Evolutionary conservation across 2,329 filamentous ascomycete species (phyloP), one percentile per base, ranked within the genome.

Genomic region (Aspergillus terreus): DNA sequence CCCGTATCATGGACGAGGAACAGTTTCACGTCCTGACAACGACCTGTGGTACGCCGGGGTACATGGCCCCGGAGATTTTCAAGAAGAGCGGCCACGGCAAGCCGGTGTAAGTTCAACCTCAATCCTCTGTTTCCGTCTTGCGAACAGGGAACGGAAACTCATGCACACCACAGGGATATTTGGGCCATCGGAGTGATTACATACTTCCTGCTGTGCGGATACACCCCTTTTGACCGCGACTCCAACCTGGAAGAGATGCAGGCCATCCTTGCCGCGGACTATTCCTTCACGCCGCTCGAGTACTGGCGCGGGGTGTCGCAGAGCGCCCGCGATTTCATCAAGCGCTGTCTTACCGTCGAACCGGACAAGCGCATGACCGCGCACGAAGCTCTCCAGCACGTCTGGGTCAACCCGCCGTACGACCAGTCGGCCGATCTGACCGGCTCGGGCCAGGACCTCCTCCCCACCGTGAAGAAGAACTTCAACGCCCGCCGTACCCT

Each of bases 61-160:
- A 99, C 74, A 99, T 99, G 94, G 94, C 94, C 2, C 94, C 94
- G 19, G 94, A 99, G 71, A 99, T 99, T 65, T 99, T 99, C 77
- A 96, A 96, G 73, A 99, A 99, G 79, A 92, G 88, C 6, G 94
- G 94, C 23, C 94, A 99, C 70, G 94, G 94, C 57, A 99, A 97
- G 74, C 92, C 94, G 61, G 94, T 99, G 82, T 85, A 78, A 59
- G 76, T 61, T 32, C n/a, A 11, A 30, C 38, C 19, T 4, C 9
- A 9, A 17, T 15, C 42, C 6, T 19, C 47, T n/a, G 10, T 9
- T 9, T 15, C 19, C 15, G 46, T 33, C 9, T 45, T 14, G 15
- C 23, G 11, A 25, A 9, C 11, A 27, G 4, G 11, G 33, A 21
- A 1, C 7, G 32, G 36, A 4, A 23, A 42, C 50, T 44, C 44